Evolutionary conservation across 108 stramenopile species (phyloP), one percentile per base, ranked within the genome.

Genomic region (Skeletonema grethae): DNA sequence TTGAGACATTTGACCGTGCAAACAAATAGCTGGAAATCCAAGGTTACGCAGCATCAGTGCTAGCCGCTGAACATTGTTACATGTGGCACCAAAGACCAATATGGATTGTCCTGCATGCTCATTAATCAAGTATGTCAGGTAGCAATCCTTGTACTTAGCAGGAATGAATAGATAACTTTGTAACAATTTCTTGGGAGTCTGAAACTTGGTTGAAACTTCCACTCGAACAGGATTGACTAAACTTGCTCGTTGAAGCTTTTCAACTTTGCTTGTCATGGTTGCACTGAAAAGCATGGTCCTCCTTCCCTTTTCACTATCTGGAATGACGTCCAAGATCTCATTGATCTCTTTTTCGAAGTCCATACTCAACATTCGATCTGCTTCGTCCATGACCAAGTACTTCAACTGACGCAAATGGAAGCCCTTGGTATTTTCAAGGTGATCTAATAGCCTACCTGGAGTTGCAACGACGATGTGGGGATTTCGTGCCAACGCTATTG

Each of bases 71-170:
- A 98, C 98, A 75, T 97, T 96, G 80, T 97, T 93, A 78, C 98
- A 99, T 38, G 99, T 99, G 9, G 97, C 96, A 24, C 95, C 97
- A 75, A 99, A 99, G 0, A 98, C 94, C 61, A 99, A 72, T 20
- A 91, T 95, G 38, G 94, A 96, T 74, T 98, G 96, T 11, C 98
- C 98, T 4, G 95, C 94, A 72, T 95, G 86, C 78, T 98, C 98
- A 76, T 99, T 95, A 63, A 99, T 88, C 32, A 98, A 60, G 75
- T 95, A 98, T 15, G 97, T 93, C 50, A 99, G 88, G 83, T 99
- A 98, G 67, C 90, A 90, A 83, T 99, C 99, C 94, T 99, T 98
- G 91, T 97, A 97, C 81, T 98, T 98, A 35, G 98, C 98, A n/a
- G 99, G 99, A 64, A 98, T 92, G 77, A 99, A 98, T 28, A 99